These are phyloP conservation scores for Nothophoma quercina DNA, from an alignment of 2,329 filamentous ascomycete species.

Conservation along the genomic window DNA sequence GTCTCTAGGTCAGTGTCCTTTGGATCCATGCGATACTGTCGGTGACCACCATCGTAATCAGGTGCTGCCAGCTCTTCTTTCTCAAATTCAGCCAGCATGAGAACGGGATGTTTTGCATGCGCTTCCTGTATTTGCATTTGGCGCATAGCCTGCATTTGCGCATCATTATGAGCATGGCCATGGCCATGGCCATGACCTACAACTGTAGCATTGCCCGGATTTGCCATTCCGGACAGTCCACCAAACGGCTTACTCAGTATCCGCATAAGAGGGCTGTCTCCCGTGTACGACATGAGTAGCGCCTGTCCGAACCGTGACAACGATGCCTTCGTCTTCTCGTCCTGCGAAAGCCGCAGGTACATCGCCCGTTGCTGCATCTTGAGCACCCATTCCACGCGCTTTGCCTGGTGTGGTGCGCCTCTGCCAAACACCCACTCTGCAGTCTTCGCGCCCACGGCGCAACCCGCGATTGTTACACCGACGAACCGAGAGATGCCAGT, in stretches of 20 bases:
- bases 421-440: conserved; percentile 5
- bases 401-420: conserved; percentile 2
- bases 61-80: conserved; percentile 25
- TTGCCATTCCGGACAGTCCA: conserved; percentile 1
- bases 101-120: conserved; percentile 13
- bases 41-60: conserved; percentile 23
- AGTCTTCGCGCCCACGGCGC: conserved; percentile 17
- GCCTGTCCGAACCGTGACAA: conserved; percentile 23
- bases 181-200: neutral
- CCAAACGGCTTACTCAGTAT: conserved; percentile 6
- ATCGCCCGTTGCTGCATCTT: neutral
- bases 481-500: conserved; percentile 27
- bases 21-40: conserved; percentile 23
- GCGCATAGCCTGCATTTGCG: neutral
- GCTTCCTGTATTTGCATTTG: conserved; percentile 10
- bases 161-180: neutral
- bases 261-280: conserved; percentile 1
- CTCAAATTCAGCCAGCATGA: conserved; percentile 22
- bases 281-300: conserved; percentile 17
- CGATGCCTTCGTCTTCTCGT: conserved; percentile 19
- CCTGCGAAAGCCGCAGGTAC: conserved; percentile 18
- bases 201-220: neutral
- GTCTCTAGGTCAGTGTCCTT: conserved; percentile 14
- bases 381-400: conserved; percentile 7
- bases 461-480: conserved; percentile 26